Evolutionary conservation across 2,329 filamentous ascomycete species (phyloP), one percentile per base, ranked within the genome.

Genomic region (Blastomyces gilchristii): DNA sequence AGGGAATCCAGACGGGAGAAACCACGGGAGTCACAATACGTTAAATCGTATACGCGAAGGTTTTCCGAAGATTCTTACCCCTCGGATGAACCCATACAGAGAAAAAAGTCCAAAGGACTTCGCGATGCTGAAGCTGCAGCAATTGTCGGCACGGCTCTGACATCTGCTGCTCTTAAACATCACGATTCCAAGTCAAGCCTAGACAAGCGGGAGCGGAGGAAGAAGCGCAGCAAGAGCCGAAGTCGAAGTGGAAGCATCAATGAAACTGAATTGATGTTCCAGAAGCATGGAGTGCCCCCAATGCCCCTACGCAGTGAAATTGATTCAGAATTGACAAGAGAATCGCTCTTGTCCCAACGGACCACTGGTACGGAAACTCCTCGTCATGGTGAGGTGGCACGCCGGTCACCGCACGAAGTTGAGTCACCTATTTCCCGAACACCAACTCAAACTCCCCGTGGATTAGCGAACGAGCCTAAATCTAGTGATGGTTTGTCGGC

Each of bases 251-350:
- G 74, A 5, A 83, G 81, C 69, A 72, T 83, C 62, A 65, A 66
- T 25, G 66, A 85, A 64, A 84, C 79, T 2, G 83, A 84, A 62
- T 77, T 82, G 47, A 72, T 78, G 22, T 80, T 80, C 67, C 71
- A 83, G 64, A 79, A 74, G 67, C 81, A 85, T 60, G 79, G 85
- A 58, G 83, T 89, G 16, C 88, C 91, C 7, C 90, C 90, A 6
- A 91, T 97, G 87, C 93, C 93, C 2, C 82, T 96, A 66, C 87
- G 89, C 75, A 96, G 92, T 75, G 90, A 91, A 63, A 84, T 96
- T 63, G 85, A 89, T 52, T 96, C 93, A 0, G 92, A 97, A 60
- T 76, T 97, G 62, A 97, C 93, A 0, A 83, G 93, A 68, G 88
- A 88, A 18, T 97, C 93, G 0, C 90, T 97, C 62, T 77, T 94